Conservation (phyloP, 345 rosid genomes). For the Populus alba region DNA sequence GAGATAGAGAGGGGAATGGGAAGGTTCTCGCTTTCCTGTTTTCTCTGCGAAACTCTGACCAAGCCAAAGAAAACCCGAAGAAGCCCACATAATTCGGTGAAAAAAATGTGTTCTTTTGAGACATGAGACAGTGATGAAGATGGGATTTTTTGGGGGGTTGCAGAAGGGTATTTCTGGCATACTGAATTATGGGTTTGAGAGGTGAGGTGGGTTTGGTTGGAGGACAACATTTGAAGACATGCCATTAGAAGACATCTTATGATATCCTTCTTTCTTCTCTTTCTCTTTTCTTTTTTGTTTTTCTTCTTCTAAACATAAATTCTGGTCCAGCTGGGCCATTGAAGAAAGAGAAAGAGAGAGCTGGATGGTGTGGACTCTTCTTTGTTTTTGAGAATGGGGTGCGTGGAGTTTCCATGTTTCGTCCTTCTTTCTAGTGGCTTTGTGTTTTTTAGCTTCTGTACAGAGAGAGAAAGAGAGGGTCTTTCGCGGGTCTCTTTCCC, state of each 20-base stretch:
- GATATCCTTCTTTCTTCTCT: constrained; percentile 14
- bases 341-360: constrained; percentile 29
- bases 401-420: constrained; percentile 31
- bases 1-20: constrained; percentile 26
- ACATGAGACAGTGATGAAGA: constrained; percentile 57
- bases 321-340: constrained; percentile 69
- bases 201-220: constrained; percentile 56
- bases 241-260: constrained; percentile 26
- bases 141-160: constrained; percentile 59
- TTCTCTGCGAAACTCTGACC: constrained; percentile 75
- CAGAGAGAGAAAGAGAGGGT: constrained; percentile 13
- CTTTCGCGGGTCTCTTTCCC: background rate
- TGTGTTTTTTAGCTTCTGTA: background rate
- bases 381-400: constrained; percentile 13
- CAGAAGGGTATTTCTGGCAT: constrained; percentile 68
- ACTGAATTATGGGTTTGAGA: constrained; percentile 3
- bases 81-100: constrained; percentile 74
- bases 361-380: constrained; percentile 34
- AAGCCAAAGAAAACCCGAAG: constrained; percentile 72
- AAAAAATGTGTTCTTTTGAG: constrained; percentile 32
- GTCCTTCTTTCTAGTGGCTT: constrained; percentile 11
- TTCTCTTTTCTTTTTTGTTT: constrained; percentile 22
- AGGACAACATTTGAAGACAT: constrained; percentile 33
- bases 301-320: constrained; percentile 21
- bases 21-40: constrained; percentile 60